phyloP scores from a whole-genome alignment of 1,139 yeast genomes.

The Kazachstania sp. region DNA sequence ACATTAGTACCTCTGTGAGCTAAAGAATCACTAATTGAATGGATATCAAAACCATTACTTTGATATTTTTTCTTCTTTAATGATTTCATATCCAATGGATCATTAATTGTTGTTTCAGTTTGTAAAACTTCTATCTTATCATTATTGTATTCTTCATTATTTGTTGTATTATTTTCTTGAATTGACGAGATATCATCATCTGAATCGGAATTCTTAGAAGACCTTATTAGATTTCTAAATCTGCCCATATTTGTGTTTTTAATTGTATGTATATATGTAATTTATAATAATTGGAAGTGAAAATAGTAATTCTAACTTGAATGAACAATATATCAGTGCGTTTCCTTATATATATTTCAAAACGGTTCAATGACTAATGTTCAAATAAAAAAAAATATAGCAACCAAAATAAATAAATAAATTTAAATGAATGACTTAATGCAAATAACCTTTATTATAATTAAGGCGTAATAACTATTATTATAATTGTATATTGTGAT shows the following conservation, averaged over 20 bases:
- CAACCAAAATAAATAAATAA: too few species aligned
- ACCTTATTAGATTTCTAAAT: constrained; percentile 6
- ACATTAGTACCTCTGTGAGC: constrained; percentile 5
- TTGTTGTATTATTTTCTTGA: not conserved
- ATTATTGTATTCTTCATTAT: constrained; percentile 1
- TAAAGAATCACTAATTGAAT: constrained; percentile 4
- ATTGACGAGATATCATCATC: constrained; percentile 1
- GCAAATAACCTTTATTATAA: too few species aligned
- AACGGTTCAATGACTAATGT: too few species aligned
- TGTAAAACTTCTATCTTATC: constrained; percentile 4
- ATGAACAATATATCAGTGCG: too few species aligned
- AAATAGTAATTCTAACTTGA: too few species aligned
- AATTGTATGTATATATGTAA: too few species aligned
- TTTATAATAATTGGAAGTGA: not conserved
- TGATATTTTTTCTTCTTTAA: constrained; percentile 4
- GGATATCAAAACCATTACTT: constrained; percentile 4
- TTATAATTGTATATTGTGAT: too few species aligned
- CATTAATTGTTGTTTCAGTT: constrained; percentile 1
- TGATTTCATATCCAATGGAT: constrained; percentile 1
- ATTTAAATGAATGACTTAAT: too few species aligned
- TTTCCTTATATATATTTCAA: too few species aligned
- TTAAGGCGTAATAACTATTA: too few species aligned
- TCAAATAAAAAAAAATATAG: too few species aligned
- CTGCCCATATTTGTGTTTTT: constrained; percentile 4
- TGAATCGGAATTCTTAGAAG: constrained; percentile 1